These are phyloP conservation scores for Fusarium verrucosum DNA, from an alignment of 2,329 filamentous ascomycete species.

Conservation along the genomic window DNA sequence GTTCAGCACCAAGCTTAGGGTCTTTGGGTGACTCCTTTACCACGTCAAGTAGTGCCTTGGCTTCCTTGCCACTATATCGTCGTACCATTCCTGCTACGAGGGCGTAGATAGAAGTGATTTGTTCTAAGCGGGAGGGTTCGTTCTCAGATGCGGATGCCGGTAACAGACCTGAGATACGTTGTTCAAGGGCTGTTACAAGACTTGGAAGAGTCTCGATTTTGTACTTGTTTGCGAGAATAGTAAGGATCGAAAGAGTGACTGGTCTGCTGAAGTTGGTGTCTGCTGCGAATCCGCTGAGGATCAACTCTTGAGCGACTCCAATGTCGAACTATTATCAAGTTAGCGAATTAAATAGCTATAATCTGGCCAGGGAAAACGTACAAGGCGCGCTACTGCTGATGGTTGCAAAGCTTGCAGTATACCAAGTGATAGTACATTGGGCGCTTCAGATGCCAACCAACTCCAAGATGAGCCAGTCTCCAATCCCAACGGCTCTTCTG, in stretches of 20 bases:
- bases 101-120: conserved; percentile 49
- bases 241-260: conserved; percentile 51
- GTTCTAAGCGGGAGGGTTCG: conserved; percentile 33
- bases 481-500: conserved; percentile 16
- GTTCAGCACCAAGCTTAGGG: conserved; percentile 48
- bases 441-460: conserved; percentile 46
- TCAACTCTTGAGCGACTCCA: conserved; percentile 50
- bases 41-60: conserved; percentile 48
- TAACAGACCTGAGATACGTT: conserved; percentile 37
- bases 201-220: conserved; percentile 48
- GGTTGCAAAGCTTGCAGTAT: conserved; percentile 52
- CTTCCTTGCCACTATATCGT: conserved; percentile 51
- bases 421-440: conserved; percentile 52
- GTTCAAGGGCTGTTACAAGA: conserved; percentile 44
- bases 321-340: conserved; percentile 48
- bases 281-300: conserved; percentile 43
- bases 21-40: conserved; percentile 50
- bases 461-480: conserved; percentile 43
- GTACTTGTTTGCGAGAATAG: conserved; percentile 58
- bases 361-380: conserved; percentile 36
- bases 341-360: conserved; percentile 4
- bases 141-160: conserved; percentile 14
- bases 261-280: conserved; percentile 34
- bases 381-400: conserved; percentile 48
- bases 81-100: conserved; percentile 52